Base-by-base conservation (phyloP, 345 rosid species). In the Arabidopsis suecica region DNA sequence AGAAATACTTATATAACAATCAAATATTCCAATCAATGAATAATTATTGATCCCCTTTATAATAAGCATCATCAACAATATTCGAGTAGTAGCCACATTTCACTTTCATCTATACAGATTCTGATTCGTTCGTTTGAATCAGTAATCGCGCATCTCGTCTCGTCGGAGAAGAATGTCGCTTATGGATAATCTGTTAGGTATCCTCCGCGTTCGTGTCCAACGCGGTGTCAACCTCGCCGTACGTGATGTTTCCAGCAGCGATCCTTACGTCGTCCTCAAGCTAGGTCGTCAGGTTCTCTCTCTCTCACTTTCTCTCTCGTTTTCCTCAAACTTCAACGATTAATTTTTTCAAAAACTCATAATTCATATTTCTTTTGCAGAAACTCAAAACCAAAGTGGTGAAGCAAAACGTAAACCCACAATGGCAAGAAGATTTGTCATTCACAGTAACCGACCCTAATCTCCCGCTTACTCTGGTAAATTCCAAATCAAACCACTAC, bases 141-240 rank as follows among this genome's bases (percentile, higher is more conserved):
- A 74, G 47, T 44, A 44, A 44, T 3, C 22, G 12, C 41, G 18
- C 41, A 3, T 18, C 49, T 13, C 14, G 7, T 25, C 44, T 48
- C 0, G 20, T 4, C 44, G 49, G 38, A 61, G 64, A 61, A 60
- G 23, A 4, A 38, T 69, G 56, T 76, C 88, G 13, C 51, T 83
- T 44, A 85, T 94, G 95, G 95, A 89, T 5, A 79, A 62, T 72
- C 78, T 94, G 7, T 4, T 91, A 75, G 97, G 97, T 9, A 81
- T 94, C 67, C 88, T 94, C 38, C 80, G 95, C 16, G 83, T 94
- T 71, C 86, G 80, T 8, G 83, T 91, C 76, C 88, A 84, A 74
- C 90, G 95, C 1, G 98, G 98, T 40, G 68, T 88, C 13, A 90
- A 90, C 68, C 97, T 94, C 65, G 98, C 98, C 44, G 91, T 94